phyloP scores from a whole-genome alignment of 805 yeast genomes.

The Komagataella ulmi region DNA sequence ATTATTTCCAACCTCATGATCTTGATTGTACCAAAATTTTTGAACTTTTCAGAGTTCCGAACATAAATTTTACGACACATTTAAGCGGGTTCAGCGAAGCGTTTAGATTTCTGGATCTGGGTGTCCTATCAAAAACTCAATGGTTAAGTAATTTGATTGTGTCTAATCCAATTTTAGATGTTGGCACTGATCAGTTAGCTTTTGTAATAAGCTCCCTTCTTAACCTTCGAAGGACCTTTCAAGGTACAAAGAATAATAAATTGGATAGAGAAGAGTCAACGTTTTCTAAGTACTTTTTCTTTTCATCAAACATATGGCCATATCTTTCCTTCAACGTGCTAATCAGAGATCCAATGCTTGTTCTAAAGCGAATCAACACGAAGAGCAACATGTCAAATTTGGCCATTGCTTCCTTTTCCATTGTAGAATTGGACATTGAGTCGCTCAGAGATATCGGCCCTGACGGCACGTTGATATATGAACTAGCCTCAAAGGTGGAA shows the following conservation, averaged over 20 bases:
- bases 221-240: neutral
- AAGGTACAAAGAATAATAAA: neutral
- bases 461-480: neutral
- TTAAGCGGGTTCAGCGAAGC: constrained; percentile 24
- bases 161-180: constrained; percentile 6
- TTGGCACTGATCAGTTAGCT: constrained; percentile 6
- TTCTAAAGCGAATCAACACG: constrained; percentile 8
- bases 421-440: neutral
- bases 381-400: neutral
- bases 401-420: neutral
- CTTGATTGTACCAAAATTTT: constrained; percentile 5
- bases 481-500: too few relatives aligned
- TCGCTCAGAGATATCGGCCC: neutral
- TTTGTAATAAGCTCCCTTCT: constrained; percentile 2
- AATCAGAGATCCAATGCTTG: constrained; percentile 14
- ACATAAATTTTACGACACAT: constrained; percentile 21
- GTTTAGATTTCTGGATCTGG: constrained; percentile 7
- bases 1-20: neutral
- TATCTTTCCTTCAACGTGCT: constrained; percentile 10
- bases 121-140: neutral
- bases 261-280: neutral
- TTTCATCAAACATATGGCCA: constrained; percentile 7
- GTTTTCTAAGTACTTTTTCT: neutral
- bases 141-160: constrained; percentile 1
- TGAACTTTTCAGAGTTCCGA: constrained; percentile 21